Percentiles rank a stretch among this genome's conserved stretches.
Conservation (phyloP, 2,329 filamentous ascomycete genomes). For the Sporothrix curviconia region DNA sequence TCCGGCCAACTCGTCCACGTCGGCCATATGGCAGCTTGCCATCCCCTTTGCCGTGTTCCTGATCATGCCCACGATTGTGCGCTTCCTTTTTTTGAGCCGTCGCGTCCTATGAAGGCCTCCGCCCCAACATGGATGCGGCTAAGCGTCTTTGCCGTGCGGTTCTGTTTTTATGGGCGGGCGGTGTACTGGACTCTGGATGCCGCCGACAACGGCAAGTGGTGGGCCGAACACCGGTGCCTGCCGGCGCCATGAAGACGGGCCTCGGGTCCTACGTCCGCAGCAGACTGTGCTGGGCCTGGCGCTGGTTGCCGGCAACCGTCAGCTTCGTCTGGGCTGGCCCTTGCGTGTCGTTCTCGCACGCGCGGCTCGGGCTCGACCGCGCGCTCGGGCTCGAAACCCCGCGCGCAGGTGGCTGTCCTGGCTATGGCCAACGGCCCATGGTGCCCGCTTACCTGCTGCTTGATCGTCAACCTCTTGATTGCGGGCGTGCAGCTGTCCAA, state of each 20-base stretch:
- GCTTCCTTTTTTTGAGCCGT: slow-evolving; percentile 74
- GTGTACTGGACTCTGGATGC: slow-evolving; percentile 85
- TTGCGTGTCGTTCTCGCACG: slow-evolving; percentile 69
- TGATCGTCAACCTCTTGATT: slow-evolving; percentile 71
- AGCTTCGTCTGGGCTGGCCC: slow-evolving; percentile 83
- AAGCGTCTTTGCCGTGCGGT: slow-evolving; percentile 70
- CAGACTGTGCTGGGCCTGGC: slow-evolving; percentile 74
- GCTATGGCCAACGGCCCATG: slow-evolving; percentile 91
- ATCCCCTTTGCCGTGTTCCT: slow-evolving; percentile 72
- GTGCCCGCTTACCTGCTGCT: slow-evolving; percentile 80
- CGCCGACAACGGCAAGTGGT: slow-evolving; percentile 79
- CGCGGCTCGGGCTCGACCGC: too few species aligned
- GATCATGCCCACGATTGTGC: slow-evolving; percentile 66
- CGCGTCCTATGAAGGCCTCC: slow-evolving; percentile 79
- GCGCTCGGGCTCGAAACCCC: slow-evolving; percentile 33
- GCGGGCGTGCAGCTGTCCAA: slow-evolving; percentile 79
- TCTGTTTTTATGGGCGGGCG: slow-evolving; percentile 70
- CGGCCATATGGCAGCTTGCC: slow-evolving; percentile 78
- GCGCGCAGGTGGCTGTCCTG: slow-evolving; percentile 68
- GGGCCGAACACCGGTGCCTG: slow-evolving; percentile 47
- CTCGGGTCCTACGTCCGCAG: slow-evolving; percentile 70
- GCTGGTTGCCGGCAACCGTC: slow-evolving; percentile 73
- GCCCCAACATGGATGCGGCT: slow-evolving; percentile 78
- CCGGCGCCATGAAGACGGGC: slow-evolving; percentile 62
- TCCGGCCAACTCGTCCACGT: slow-evolving; percentile 87